Base-by-base conservation (phyloP, 2,329 filamentous ascomycete species). In the Hymenoscyphus salicellus region DNA sequence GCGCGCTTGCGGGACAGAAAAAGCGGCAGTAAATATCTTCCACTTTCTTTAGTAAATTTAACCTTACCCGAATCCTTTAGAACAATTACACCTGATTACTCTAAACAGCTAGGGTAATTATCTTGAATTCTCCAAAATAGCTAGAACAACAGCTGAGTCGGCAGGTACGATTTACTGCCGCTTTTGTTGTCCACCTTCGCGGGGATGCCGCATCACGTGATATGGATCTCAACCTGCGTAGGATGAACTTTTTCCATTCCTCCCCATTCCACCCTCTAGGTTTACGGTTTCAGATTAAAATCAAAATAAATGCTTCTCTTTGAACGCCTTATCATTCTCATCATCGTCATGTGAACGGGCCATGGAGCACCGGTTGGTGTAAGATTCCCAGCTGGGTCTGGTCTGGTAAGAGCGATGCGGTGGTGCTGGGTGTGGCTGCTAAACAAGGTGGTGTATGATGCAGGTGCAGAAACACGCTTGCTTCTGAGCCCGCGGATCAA, bases 381-480 rank as follows among this genome's bases (percentile, higher is more conserved):
- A 49, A n/a, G 43, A 49, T 49, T 49, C 43, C n/a, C 41, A 46
- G 43, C 43, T 26, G 43, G 43, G 43, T 49, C 20, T 26, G 46
- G 46, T 38, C 46, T 52, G 46, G 20, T 52, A 52, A 52, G 46
- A 38, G 36, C 14, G 36, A 30, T 30, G 28, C 28, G 28, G 28
- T 30, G 28, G 36, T 38, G 36, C 36, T 23, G 20, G 46, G 20
- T 26, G 20, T 23, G n/a, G 46, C 46, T 52, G 20, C 20, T 52
- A 26, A 52, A 26, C 20, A 26, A 52, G 46, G 46, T 52, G 46
- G 23, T 26, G 46, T 23, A 26, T 52, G 46, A 52, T 52, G 46
- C 46, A 26, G 46, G 46, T 23, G 46, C 46, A 52, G 46, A 52
- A 52, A 52, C 46, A 52, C 46, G 46, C 46, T 52, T 52, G 46